These are phyloP conservation scores for Fusarium domesticum DNA, from an alignment of 2,329 filamentous ascomycete genomes.

Conservation along the genomic window DNA sequence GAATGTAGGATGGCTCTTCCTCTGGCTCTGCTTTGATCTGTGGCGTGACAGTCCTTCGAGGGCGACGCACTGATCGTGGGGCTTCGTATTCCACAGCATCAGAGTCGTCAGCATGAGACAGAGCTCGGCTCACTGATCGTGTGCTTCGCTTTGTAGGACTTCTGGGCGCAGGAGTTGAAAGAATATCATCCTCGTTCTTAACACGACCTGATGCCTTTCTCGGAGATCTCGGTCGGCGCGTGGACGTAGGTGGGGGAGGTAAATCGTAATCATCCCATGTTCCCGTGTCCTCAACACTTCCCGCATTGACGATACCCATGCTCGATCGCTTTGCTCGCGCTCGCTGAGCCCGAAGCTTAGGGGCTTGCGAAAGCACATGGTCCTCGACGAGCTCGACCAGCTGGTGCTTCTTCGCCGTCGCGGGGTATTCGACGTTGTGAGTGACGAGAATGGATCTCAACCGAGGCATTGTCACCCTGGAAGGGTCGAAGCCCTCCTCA, in stretches of 20 bases:
- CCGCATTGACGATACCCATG: slow-evolving; percentile 72
- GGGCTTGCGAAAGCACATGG: slow-evolving; percentile 73
- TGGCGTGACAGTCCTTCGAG: slow-evolving; percentile 51
- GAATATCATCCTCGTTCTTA: slow-evolving; percentile 51
- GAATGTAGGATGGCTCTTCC: slow-evolving; percentile 24
- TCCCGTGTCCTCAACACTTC: slow-evolving; percentile 63
- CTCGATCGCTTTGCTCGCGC: slow-evolving; percentile 82
- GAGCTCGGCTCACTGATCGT: slow-evolving; percentile 53
- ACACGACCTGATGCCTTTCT: slow-evolving; percentile 52
- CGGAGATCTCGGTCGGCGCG: slow-evolving; percentile 53
- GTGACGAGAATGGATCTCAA: slow-evolving; percentile 88
- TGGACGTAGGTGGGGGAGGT: slow-evolving; percentile 47
- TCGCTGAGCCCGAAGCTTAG: slow-evolving; percentile 70
- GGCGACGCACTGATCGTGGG: slow-evolving; percentile 46
- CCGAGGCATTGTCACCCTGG: slow-evolving; percentile 78
- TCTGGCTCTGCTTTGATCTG: slow-evolving; percentile 54
- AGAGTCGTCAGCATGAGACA: slow-evolving; percentile 49
- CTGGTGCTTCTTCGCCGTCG: slow-evolving; percentile 87
- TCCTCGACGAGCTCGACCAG: slow-evolving; percentile 81
- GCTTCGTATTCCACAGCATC: slow-evolving; percentile 38
- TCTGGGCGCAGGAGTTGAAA: slow-evolving; percentile 34
- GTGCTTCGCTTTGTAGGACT: slow-evolving; percentile 55
- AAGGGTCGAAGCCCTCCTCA: slow-evolving; percentile 80
- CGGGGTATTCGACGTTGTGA: slow-evolving; percentile 81
- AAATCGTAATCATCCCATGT: slow-evolving; percentile 60